Evolutionary conservation across 345 rosid genomes (phyloP), one percentile per base, ranked within the genome.

Genomic region (Syzygium oleosum): DNA sequence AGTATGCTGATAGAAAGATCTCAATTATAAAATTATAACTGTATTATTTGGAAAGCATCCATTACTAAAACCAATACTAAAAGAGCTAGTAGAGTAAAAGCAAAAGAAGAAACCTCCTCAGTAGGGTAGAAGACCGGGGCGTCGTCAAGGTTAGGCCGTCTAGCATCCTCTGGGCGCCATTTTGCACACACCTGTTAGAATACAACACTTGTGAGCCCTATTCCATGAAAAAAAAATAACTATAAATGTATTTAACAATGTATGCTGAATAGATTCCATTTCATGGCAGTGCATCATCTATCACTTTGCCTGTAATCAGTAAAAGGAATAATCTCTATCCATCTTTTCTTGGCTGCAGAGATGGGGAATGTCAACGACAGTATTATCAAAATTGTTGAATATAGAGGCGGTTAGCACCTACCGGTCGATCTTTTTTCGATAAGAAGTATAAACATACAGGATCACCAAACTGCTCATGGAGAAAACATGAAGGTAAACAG

Each of bases 61-160:
- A 85, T 27, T 89, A 89, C 88, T 87, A 52, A 87, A 86, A 84
- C 43, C n/a, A 85, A 65, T 38, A 85, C n/a, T 31, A 84, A 83
- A 46, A 34, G 59, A 86, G 29, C 49, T 86, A 31, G 84, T 46
- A 10, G 77, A 41, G 53, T 19, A 86, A 90, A 85, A 38, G 83
- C 68, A 89, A 87, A 19, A 86, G 91, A 27, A 63, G 27, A 86
- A 88, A 98, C 99, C 99, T 98, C 98, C 91, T 97, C 98, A 13
- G 92, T 96, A 1, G 99, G 99, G 92, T 96, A 94, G 93, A 98
- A 98, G 85, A 94, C 94, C 84, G 99, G 99, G 86, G 96, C 95
- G 84, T 96, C 96, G 91, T 94, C 96, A 88, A 98, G 89, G 61
- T 91, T 94, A 88, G 97, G 98, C 92, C 93, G 95, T 59, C 91